Conservation (phyloP, 257 asterid species). For the Plectranthus barbatus region DNA sequence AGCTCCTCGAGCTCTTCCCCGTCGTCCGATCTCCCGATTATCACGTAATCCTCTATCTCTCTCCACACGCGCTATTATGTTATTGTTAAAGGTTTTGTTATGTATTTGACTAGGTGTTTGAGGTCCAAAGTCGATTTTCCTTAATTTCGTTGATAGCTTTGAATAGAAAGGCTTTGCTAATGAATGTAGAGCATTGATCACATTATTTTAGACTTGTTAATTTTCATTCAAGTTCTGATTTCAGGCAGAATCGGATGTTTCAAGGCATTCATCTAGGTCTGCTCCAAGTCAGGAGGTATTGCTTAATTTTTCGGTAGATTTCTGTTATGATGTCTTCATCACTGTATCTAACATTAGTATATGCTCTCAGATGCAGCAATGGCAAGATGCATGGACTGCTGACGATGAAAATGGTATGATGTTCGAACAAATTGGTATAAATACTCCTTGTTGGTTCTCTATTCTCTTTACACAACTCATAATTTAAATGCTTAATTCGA, state of each 20-base stretch:
- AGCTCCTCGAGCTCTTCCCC: slow-evolving; percentile 60
- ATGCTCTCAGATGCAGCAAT: slow-evolving; percentile 26
- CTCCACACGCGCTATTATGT: too few species aligned
- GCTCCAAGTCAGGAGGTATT: slow-evolving; percentile 38
- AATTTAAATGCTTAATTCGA: too few species aligned
- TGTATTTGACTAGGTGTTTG: neutral
- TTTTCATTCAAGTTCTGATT: neutral
- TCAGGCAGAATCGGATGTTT: slow-evolving; percentile 49
- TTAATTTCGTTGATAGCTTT: neutral
- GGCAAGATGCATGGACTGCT: slow-evolving; percentile 36
- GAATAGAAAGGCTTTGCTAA: neutral
- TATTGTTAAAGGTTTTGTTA: too few species aligned
- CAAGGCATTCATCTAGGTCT: slow-evolving; percentile 34
- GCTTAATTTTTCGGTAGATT: slow-evolving; percentile 1
- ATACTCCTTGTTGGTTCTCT: neutral
- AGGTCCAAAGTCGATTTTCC: too few species aligned
- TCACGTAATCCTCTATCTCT: slow-evolving; percentile 27
- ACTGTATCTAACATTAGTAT: slow-evolving; percentile 10
- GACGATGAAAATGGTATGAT: slow-evolving; percentile 24
- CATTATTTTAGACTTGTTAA: neutral
- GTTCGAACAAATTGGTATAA: neutral
- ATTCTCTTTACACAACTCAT: too few species aligned
- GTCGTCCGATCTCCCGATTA: slow-evolving; percentile 61
- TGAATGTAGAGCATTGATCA: neutral
- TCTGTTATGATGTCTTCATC: neutral